These are phyloP conservation scores for Vanrija humicola DNA, from an alignment of 1,284 basidiomycete species.

Conservation along the genomic window DNA sequence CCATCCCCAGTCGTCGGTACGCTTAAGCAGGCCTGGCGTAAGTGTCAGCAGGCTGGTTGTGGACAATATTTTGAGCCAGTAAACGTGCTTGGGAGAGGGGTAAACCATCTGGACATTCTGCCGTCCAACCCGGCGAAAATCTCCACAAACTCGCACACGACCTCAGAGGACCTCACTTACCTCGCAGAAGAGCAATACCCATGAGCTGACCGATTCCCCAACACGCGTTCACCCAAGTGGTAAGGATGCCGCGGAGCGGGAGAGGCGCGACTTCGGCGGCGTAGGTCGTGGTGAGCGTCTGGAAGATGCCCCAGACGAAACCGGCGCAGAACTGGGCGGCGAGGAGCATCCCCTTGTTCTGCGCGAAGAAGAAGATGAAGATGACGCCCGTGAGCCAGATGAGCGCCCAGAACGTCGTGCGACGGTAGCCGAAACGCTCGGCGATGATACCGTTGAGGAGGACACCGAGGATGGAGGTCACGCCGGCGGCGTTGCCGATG, in stretches of 20 bases:
- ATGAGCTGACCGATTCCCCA: slow-evolving; percentile 46
- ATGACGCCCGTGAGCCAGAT: slow-evolving; percentile 34
- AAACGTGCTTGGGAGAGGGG: no score
- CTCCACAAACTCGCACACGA: no score
- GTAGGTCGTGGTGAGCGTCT: slow-evolving; percentile 14
- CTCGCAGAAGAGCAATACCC: slow-evolving; percentile 42
- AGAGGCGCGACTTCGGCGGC: slow-evolving; percentile 46
- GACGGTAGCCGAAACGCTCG: slow-evolving; percentile 47
- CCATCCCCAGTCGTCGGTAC: background rate
- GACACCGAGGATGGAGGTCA: slow-evolving; percentile 51
- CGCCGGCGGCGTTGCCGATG: slow-evolving; percentile 45
- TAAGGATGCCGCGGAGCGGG: slow-evolving; percentile 44
- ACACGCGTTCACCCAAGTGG: slow-evolving; percentile 43
- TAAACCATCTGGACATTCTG: no score
- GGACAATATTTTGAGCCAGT: background rate
- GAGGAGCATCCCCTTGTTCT: slow-evolving; percentile 29
- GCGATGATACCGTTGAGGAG: slow-evolving; percentile 46
- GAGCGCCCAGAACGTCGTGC: slow-evolving; percentile 34
- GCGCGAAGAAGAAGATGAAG: slow-evolving; percentile 41
- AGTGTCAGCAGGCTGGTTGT: no score
- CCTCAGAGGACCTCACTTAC: slow-evolving; percentile 5
- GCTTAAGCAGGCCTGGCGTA: background rate
- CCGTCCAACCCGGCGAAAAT: no score
- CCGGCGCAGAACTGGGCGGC: slow-evolving; percentile 38
- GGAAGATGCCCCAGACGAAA: slow-evolving; percentile 41